Conservation (phyloP, 2,329 filamentous ascomycete genomes). For the Colletotrichum sp. region DNA sequence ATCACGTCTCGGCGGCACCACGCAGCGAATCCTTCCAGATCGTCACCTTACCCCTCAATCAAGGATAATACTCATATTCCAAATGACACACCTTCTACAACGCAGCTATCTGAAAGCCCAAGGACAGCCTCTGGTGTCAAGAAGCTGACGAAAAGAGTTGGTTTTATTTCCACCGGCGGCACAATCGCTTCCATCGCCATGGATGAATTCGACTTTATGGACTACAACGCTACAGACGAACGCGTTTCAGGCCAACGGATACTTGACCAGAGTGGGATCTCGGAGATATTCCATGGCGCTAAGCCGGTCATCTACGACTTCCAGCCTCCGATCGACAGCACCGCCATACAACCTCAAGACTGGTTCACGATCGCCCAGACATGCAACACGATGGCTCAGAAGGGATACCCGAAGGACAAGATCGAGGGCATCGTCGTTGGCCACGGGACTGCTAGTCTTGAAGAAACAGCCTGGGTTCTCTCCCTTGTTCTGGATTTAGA, state of each 20-base stretch:
- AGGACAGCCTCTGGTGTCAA: background rate
- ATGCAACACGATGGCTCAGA: background rate
- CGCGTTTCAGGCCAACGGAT: background rate
- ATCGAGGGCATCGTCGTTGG: background rate
- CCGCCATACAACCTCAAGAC: background rate
- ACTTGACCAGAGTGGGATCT: background rate
- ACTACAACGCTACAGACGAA: background rate
- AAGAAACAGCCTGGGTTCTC: constrained; percentile 3
- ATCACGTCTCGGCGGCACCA: background rate
- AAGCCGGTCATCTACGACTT: background rate
- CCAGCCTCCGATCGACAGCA: background rate
- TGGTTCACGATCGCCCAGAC: background rate
- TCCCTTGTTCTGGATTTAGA: background rate
- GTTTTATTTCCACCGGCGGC: background rate
- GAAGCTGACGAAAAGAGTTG: background rate
- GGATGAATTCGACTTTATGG: background rate
- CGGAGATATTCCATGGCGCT: background rate
- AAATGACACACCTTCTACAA: background rate
- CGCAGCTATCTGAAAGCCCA: background rate
- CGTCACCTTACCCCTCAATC: background rate
- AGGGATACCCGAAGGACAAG: background rate
- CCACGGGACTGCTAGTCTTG: constrained; percentile 9
- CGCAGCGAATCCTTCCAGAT: background rate
- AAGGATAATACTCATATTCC: background rate
- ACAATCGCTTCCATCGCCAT: background rate